Conservation (phyloP, 1,139 yeast species). For the Suhomyces yuchorum region DNA sequence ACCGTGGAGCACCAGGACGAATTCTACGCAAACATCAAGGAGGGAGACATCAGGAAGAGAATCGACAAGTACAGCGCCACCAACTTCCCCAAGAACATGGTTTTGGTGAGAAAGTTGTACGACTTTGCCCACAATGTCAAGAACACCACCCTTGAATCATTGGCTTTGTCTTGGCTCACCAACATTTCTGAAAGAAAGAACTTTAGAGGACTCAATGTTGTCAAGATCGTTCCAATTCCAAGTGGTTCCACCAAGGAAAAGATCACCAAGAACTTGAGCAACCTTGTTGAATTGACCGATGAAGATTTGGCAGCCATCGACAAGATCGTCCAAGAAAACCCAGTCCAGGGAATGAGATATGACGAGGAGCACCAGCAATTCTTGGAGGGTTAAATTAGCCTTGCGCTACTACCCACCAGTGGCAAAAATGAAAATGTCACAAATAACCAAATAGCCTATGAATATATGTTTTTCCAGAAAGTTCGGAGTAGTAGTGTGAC, state of each 20-base stretch:
- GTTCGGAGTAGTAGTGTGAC: no score
- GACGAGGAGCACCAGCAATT: conserved; percentile 20
- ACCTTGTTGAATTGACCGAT: conserved; percentile 46
- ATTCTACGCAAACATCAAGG: conserved; percentile 42
- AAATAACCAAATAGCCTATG: not conserved
- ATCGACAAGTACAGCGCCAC: conserved; percentile 65
- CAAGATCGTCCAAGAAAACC: conserved; percentile 38
- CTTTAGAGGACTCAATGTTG: conserved; percentile 38
- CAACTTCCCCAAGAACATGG: conserved; percentile 52
- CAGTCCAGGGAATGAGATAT: conserved; percentile 55
- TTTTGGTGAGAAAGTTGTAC: conserved; percentile 44
- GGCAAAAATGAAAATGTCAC: no score
- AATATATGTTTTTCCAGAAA: not conserved
- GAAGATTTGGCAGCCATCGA: conserved; percentile 56
- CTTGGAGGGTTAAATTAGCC: conserved; percentile 6
- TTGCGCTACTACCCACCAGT: no score
- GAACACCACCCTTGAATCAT: conserved; percentile 58
- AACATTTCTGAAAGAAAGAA: conserved; percentile 32
- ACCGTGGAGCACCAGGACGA: conserved; percentile 41
- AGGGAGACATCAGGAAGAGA: conserved; percentile 55
- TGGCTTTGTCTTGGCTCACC: conserved; percentile 74
- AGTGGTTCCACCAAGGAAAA: conserved; percentile 63
- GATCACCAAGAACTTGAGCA: conserved; percentile 58
- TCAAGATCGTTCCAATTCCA: conserved; percentile 73
- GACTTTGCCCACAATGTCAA: conserved; percentile 51